Conservation (phyloP, 345 rosid genomes). For the Syzygium aqueum region DNA sequence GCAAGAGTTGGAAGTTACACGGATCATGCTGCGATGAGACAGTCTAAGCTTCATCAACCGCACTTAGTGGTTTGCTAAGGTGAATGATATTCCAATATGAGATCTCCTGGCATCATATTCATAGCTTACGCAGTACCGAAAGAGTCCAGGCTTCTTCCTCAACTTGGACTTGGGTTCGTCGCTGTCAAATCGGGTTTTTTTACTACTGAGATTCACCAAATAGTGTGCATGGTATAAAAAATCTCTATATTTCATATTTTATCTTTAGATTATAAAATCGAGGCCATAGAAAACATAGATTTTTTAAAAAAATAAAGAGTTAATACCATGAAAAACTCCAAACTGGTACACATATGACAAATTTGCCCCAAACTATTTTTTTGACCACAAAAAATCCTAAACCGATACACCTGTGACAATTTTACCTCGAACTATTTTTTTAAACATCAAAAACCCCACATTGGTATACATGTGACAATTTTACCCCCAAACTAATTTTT, state of each 20-base stretch:
- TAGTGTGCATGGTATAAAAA: not conserved
- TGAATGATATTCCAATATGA: not conserved
- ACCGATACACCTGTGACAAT: no score
- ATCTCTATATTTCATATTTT: not conserved
- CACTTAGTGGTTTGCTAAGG: accelerated
- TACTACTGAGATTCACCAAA: accelerated
- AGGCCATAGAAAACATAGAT: not conserved
- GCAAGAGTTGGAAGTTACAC: no score
- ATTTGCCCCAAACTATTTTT: no score
- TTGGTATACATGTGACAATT: no score
- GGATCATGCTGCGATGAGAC: accelerated
- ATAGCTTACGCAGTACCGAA: not conserved
- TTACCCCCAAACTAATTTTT: no score
- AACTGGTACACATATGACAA: no score
- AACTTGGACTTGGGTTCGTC: not conserved
- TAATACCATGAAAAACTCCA: no score
- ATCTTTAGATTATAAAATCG: not conserved
- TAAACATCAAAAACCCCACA: no score
- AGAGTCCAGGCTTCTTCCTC: no score
- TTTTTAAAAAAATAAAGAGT: no score
- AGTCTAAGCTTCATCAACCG: not conserved
- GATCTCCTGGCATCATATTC: not conserved
- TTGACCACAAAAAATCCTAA: no score
- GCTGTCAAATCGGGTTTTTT: not conserved
- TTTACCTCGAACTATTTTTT: no score